Conservation (phyloP, 306 rosid genomes). For the Malus sieversii region DNA sequence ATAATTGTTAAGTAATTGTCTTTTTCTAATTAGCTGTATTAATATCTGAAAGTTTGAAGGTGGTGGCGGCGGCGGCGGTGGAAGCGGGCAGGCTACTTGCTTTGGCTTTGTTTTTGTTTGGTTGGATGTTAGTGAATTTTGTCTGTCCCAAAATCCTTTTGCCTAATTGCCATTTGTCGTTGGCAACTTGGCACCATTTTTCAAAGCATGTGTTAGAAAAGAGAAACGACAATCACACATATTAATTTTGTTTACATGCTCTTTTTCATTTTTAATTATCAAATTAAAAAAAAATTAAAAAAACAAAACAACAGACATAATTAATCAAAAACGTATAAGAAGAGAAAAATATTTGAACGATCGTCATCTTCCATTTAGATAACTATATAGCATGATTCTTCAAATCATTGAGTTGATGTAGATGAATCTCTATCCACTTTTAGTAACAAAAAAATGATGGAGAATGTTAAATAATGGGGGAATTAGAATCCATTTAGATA, state of each 20-base stretch:
- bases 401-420: neutral
- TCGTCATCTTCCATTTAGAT: too few species aligned
- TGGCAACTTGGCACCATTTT: neutral
- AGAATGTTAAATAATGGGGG: neutral
- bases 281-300: too few species aligned
- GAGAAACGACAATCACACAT: neutral
- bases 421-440: neutral
- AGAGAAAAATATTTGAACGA: too few species aligned
- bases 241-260: too few species aligned
- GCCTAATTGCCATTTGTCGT: neutral
- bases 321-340: too few species aligned
- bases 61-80: neutral
- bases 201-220: neutral
- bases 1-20: neutral
- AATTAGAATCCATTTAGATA: neutral
- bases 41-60: constrained; percentile 4
- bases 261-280: too few species aligned
- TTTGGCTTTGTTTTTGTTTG: neutral
- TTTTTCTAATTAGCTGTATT: neutral
- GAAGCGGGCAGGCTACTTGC: neutral
- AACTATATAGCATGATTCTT: neutral
- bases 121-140: neutral
- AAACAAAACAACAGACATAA: too few species aligned
- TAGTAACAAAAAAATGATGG: neutral
- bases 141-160: neutral